Evolutionary conservation across 2,329 filamentous ascomycete species (phyloP), one percentile per base, ranked within the genome.

Genomic region (Exophiala spinifera): DNA sequence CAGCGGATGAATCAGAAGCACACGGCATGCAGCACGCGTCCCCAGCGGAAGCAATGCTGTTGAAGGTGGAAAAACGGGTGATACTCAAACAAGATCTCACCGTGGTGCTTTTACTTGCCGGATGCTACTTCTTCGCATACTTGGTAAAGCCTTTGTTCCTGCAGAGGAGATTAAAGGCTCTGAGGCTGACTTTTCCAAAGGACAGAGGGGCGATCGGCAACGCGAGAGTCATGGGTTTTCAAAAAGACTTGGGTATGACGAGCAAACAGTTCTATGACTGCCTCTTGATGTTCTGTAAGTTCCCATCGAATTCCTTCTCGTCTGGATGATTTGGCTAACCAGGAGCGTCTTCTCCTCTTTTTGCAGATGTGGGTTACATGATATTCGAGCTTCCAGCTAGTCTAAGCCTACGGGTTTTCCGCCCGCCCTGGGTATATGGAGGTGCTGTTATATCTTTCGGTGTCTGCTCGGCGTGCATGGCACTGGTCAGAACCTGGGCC

Each of bases 271-370:
- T 43, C 37, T 55, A 48, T 44, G 55, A 58, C 17, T 31, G n/a
- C 14, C 5, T 58, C 11, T 44, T 55, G 43, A 49, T 58, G 47
- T 58, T 58, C 19, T 58, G 54, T 57, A 37, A 33, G 54, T 49
- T 2, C 4, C 23, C n/a, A n/a, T n/a, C n/a, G n/a, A n/a, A n/a
- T n/a, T n/a, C n/a, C n/a, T n/a, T n/a, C n/a, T n/a, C n/a, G n/a
- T n/a, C n/a, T n/a, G n/a, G n/a, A n/a, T n/a, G n/a, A n/a, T n/a
- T n/a, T n/a, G n/a, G n/a, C n/a, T n/a, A n/a, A n/a, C n/a, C n/a
- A n/a, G n/a, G n/a, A n/a, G n/a, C n/a, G n/a, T n/a, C n/a, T n/a
- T n/a, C n/a, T n/a, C n/a, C n/a, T n/a, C n/a, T n/a, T n/a, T n/a
- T n/a, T 14, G 3, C n/a, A 53, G 54, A 45, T 42, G 13, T 57